Conservation (phyloP, 106 monocot genomes). For the Dendrobium huoshanense region DNA sequence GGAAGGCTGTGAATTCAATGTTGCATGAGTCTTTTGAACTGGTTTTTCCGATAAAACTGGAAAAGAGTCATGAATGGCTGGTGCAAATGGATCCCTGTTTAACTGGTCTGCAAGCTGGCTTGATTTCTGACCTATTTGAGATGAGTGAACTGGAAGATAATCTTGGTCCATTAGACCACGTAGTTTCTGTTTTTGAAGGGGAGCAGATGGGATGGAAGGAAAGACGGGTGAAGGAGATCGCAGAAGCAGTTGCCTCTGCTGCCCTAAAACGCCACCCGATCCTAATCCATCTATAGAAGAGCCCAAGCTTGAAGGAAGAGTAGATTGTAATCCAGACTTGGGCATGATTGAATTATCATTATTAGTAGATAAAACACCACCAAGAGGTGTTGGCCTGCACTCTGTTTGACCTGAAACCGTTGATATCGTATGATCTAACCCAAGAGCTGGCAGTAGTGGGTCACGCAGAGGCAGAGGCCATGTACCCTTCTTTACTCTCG, state of each 20-base stretch:
- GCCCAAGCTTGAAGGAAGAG: constrained; percentile 24
- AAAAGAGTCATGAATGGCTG: constrained; percentile 16
- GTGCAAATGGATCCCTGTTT: constrained; percentile 5
- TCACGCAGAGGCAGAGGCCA: constrained; percentile 35
- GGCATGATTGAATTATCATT: constrained; percentile 26
- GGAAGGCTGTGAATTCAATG: constrained; percentile 16
- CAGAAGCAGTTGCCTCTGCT: constrained; percentile 28
- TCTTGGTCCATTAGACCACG: constrained; percentile 20
- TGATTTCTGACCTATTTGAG: constrained; percentile 31
- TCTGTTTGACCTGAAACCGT: constrained; percentile 32
- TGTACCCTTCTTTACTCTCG: constrained; percentile 24
- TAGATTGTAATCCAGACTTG: constrained; percentile 18
- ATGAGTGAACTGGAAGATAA: constrained; percentile 6
- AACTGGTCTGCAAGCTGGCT: constrained; percentile 15
- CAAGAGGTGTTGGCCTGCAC: constrained; percentile 13
- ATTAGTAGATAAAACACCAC: constrained; percentile 24
- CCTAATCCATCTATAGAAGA: constrained; percentile 13
- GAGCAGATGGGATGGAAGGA: constrained; percentile 14
- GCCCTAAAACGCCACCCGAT: constrained; percentile 18
- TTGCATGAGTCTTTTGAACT: constrained; percentile 14
- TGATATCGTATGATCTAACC: constrained; percentile 24
- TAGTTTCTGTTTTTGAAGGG: constrained; percentile 17
- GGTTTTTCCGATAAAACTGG: constrained; percentile 11
- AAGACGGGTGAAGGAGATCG: constrained; percentile 26
- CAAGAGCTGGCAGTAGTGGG: constrained; percentile 6